Conservation (phyloP, 148 eudicot species). For the Arbutus unedo region DNA sequence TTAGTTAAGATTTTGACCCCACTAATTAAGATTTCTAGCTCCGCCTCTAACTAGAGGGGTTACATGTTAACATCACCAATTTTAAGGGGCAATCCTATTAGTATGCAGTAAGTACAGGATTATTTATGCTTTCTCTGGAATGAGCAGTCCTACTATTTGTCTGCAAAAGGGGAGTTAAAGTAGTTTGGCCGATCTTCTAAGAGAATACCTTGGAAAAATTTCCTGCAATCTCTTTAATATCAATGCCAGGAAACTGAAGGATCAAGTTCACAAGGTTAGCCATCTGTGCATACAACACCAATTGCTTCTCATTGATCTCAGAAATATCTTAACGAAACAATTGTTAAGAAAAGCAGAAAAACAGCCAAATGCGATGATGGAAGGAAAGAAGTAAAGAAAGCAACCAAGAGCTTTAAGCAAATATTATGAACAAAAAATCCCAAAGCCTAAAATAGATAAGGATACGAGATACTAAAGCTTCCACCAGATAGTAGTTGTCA, state of each 20-base stretch:
- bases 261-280: conserved; percentile 74
- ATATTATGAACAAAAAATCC: neutral
- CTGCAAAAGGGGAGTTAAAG: neutral
- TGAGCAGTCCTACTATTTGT: neutral
- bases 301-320: conserved; percentile 66
- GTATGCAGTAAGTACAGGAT: neutral
- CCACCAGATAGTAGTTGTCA: conserved; percentile 71
- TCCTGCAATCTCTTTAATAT: conserved; percentile 75
- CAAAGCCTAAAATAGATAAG: conserved; percentile 23
- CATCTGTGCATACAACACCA: conserved; percentile 93
- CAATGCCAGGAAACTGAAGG: conserved; percentile 61
- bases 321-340: conserved; percentile 60
- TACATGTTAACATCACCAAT: neutral
- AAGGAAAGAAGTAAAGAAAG: conserved; percentile 6
- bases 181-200: conserved; percentile 10
- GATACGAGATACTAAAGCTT: conserved; percentile 94
- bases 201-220: conserved; percentile 75
- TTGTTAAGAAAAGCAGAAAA: conserved; percentile 27
- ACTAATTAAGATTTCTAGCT: too few species aligned
- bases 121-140: neutral
- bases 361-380: neutral
- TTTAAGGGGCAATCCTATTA: neutral
- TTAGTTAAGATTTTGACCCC: too few species aligned
- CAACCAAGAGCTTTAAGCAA: neutral
- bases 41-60: too few species aligned